Evolutionary conservation across 495 filamentous ascomycete genomes (phyloP).

Genomic region (Penicillium samsonianum): DNA sequence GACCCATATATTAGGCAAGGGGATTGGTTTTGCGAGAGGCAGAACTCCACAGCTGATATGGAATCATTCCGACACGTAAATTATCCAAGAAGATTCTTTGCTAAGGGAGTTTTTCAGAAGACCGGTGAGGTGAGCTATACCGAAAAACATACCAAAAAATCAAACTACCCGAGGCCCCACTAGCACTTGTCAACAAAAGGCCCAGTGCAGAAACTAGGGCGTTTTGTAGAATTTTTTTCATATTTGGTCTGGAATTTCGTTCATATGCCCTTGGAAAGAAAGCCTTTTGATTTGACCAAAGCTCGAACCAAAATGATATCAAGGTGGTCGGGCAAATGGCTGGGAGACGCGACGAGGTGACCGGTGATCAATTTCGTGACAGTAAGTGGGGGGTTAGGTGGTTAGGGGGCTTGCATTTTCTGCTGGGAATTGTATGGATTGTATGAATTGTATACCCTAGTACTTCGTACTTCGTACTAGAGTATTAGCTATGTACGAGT

Average conservation of each 20-base stretch:
- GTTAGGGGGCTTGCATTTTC: neutral
- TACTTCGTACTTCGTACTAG: neutral
- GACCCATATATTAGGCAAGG: slow-evolving; percentile 4
- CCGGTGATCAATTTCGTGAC: slow-evolving; percentile 2
- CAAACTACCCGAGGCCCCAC: slow-evolving; percentile 8
- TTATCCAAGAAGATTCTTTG: neutral
- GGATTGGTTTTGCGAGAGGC: neutral
- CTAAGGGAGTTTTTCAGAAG: neutral
- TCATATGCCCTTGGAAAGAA: neutral
- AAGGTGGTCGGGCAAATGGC: neutral
- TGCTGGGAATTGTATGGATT: slow-evolving; percentile 3
- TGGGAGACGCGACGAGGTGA: slow-evolving; percentile 6
- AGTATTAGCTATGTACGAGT: neutral
- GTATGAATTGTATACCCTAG: slow-evolving; percentile 3
- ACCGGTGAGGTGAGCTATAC: neutral
- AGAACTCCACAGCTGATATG: neutral
- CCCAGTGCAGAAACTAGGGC: neutral
- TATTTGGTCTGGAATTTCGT: neutral
- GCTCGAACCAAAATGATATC: neutral
- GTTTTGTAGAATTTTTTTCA: neutral
- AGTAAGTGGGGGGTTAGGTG: slow-evolving; percentile 2
- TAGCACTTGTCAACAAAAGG: slow-evolving; percentile 1
- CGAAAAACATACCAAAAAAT: neutral
- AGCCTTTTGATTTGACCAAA: neutral
- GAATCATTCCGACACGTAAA: neutral